Base-by-base conservation (phyloP, 306 rosid genomes). In the Cicer judaicum region DNA sequence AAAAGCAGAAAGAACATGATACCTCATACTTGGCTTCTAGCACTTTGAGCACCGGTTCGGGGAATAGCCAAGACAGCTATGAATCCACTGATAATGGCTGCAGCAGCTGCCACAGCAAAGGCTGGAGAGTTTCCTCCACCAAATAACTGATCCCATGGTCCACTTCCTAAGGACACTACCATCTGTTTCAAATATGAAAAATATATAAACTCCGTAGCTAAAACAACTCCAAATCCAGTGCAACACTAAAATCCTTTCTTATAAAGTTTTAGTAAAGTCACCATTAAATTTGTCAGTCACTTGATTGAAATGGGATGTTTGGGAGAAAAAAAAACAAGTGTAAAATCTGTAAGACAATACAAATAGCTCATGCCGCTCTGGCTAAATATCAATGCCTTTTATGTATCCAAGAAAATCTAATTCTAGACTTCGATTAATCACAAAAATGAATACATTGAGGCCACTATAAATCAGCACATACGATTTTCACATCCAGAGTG, bases 71-170 rank as follows among this genome's bases (percentile, higher is more conserved):
- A 75, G 82, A 95, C 76, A 83, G 97, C 85, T 85, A 89, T 64
- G 67, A 92, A 67, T 84, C 99, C 98, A 84, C 97, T 85, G 59
- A 75, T 89, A 78, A 92, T 88, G 88, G 92, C 92, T 80, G 99
- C 88, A 90, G 78, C 72, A 73, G 92, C 91, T 66, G 92, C 97
- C 80, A 94, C 93, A 41, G 86, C 96, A 71, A 95, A 89, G 79
- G 97, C 98, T 53, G 99, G 98, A 75, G 97, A 44, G 79, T 95
- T 95, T 79, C 98, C 96, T 84, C 99, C 98, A 76, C 98, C 98
- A 85, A 95, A 92, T 84, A 95, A 88, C 81, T 95, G 97, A 95
- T 92, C 97, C 99, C 98, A 95, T 50, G 97, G 99, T 84, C 99
- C 99, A 89, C 97, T 89, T 75, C 96, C 95, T 77, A 92, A 24